Percentiles rank a stretch among this genome's conserved stretches.
Evolutionary conservation across 2,329 filamentous ascomycete species (phyloP).

Genomic region (Drechmeria coniospora): DNA sequence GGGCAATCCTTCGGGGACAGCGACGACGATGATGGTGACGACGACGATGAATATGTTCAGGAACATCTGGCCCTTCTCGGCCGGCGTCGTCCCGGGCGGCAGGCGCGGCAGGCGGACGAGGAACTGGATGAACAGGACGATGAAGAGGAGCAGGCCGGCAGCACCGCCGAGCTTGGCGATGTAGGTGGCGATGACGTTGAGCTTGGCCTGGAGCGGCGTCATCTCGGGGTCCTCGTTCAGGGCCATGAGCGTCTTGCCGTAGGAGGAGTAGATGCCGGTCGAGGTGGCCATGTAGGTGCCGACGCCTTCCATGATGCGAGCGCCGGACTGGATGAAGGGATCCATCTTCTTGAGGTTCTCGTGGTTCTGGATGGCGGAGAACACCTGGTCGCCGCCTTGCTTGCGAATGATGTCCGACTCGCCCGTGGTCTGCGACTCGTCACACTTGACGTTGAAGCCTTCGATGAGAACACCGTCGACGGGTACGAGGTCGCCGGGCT

Average conservation of each 20-base stretch:
- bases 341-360: conserved; percentile 58
- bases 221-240: conserved; percentile 60
- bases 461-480: conserved; percentile 60
- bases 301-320: conserved; percentile 62
- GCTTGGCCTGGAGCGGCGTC: conserved; percentile 61
- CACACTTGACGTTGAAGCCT: conserved; percentile 60
- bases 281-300: conserved; percentile 62
- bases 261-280: conserved; percentile 57
- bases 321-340: conserved; percentile 73
- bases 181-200: conserved; percentile 60
- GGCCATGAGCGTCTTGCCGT: conserved; percentile 61
- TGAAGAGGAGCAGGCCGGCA: conserved; percentile 65
- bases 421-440: conserved; percentile 66
- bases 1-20: conserved; percentile 63
- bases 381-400: conserved; percentile 50
- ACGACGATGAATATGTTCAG: conserved; percentile 65
- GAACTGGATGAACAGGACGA: conserved; percentile 77
- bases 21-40: conserved; percentile 66
- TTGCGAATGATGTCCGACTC: conserved; percentile 66
- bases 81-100: conserved; percentile 34
- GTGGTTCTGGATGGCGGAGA: conserved; percentile 49
- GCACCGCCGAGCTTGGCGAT: conserved; percentile 65
- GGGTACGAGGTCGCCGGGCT: conserved; percentile 59
- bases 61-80: conserved; percentile 65
- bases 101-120: conserved; percentile 47